Percentiles rank a stretch among this genome's conserved stretches.
Evolutionary conservation across 306 rosid genomes (phyloP).

Genomic region (Geum urbanum): DNA sequence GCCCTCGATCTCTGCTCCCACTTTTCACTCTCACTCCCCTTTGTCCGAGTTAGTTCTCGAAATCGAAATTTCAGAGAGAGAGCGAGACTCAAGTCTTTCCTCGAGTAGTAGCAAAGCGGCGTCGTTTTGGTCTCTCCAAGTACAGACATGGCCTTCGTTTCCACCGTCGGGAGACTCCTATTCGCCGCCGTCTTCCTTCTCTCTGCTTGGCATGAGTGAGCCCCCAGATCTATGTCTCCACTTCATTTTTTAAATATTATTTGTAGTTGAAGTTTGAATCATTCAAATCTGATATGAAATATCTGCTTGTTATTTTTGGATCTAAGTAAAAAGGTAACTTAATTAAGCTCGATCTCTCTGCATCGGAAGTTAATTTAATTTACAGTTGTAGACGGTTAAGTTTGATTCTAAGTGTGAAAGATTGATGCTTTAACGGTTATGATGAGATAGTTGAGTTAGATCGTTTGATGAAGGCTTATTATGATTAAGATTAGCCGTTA

Average conservation of each 20-base stretch:
- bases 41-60: constrained; percentile 5
- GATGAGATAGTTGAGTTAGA: background rate
- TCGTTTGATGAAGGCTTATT: constrained; percentile 1
- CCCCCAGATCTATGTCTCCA: constrained; percentile 31
- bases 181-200: constrained; percentile 55
- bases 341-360: background rate
- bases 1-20: constrained; percentile 12
- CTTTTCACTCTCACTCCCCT: constrained; percentile 1
- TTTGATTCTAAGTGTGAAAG: background rate
- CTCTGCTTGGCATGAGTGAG: constrained; percentile 67
- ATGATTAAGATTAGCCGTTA: background rate
- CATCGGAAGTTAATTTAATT: background rate
- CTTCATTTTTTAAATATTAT: background rate
- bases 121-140: constrained; percentile 20
- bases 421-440: background rate
- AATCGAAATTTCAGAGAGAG: constrained; percentile 1
- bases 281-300: background rate
- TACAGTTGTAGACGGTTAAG: background rate
- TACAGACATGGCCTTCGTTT: constrained; percentile 52
- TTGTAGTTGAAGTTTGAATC: background rate
- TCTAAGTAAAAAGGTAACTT: background rate
- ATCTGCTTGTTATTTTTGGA: background rate
- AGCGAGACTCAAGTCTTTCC: background rate
- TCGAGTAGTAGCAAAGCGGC: constrained; percentile 7
- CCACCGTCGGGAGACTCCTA: constrained; percentile 55